A percentile compares a stretch with the other conserved stretches of the same genome.
phyloP scores from a whole-genome alignment of 2,329 filamentous ascomycete species.

The Clathrospora elynae region DNA sequence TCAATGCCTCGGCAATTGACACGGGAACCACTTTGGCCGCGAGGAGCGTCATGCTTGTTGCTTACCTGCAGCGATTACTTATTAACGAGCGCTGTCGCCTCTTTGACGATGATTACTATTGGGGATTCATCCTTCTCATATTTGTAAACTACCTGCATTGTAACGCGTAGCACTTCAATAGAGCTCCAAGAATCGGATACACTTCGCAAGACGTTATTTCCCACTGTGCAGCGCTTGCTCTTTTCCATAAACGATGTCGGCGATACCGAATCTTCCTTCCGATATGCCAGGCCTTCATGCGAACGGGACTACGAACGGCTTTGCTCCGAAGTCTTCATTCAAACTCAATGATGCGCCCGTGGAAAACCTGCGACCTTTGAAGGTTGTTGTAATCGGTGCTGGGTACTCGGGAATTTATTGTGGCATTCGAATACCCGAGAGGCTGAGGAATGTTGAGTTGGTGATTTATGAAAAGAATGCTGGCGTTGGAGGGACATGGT shows the following conservation, averaged over 20 bases:
- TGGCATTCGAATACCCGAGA: slow-evolving; percentile 53
- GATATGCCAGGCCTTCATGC: slow-evolving; percentile 19
- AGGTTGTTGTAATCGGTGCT: slow-evolving; percentile 53
- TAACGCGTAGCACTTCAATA: slow-evolving; percentile 13
- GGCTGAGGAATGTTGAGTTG: slow-evolving; percentile 47
- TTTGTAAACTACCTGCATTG: slow-evolving; percentile 18
- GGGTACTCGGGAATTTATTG: slow-evolving; percentile 53
- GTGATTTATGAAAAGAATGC: slow-evolving; percentile 53
- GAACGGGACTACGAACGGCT: slow-evolving; percentile 16
- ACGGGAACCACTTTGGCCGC: slow-evolving; percentile 1
- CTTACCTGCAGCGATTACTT: slow-evolving; percentile 4
- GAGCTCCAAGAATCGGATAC: slow-evolving; percentile 11
- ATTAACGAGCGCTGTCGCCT: slow-evolving; percentile 4
- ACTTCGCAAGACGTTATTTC: not conserved
- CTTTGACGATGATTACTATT: slow-evolving; percentile 3
- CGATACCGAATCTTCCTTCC: slow-evolving; percentile 36
- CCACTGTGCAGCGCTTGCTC: not conserved
- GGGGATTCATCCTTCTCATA: slow-evolving; percentile 8
- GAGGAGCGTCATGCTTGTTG: slow-evolving; percentile 1
- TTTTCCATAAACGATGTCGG: slow-evolving; percentile 33
- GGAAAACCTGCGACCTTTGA: slow-evolving; percentile 52
- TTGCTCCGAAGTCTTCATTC: slow-evolving; percentile 20
- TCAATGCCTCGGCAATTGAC: slow-evolving; percentile 23
- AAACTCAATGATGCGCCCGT: slow-evolving; percentile 47
- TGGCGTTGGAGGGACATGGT: slow-evolving; percentile 50